Evolutionary conservation across 225 moss, liverwort and hornwort species (phyloP).

Genomic region (Polytrichum commune): DNA sequence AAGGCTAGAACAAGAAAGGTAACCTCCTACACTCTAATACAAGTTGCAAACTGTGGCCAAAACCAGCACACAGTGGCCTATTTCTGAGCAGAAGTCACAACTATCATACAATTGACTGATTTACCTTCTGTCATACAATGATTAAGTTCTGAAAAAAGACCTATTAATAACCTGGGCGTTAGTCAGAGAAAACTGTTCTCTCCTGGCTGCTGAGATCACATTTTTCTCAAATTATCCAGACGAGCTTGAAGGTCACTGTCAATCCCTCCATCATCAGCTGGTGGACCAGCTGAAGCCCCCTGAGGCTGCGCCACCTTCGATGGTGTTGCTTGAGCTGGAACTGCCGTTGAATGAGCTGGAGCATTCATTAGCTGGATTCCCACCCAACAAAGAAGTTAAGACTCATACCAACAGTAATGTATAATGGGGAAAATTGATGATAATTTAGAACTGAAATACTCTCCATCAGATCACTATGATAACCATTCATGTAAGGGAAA

Average conservation of each 20-base stretch:
- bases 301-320: conserved; percentile 72
- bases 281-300: conserved; percentile 20
- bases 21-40: no score
- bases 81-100: conserved; percentile 19
- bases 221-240: conserved; percentile 90
- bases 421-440: not conserved
- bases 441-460: not conserved
- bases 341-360: conserved; percentile 75
- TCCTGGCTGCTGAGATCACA: conserved; percentile 38
- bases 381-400: not conserved
- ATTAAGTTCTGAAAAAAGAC: conserved; percentile 7
- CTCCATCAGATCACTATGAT: not conserved
- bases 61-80: conserved; percentile 4
- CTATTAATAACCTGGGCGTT: conserved; percentile 4
- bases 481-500: no score
- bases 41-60: no score
- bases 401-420: not conserved
- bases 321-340: conserved; percentile 71
- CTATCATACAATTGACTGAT: conserved; percentile 21
- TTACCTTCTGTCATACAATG: conserved; percentile 8
- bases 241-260: conserved; percentile 86
- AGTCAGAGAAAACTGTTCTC: conserved; percentile 1
- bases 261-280: conserved; percentile 50
- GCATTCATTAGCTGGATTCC: conserved; percentile 79
- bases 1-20: no score